Evolutionary conservation across 306 rosid species (phyloP).

Genomic region (Cicer cuneatum): DNA sequence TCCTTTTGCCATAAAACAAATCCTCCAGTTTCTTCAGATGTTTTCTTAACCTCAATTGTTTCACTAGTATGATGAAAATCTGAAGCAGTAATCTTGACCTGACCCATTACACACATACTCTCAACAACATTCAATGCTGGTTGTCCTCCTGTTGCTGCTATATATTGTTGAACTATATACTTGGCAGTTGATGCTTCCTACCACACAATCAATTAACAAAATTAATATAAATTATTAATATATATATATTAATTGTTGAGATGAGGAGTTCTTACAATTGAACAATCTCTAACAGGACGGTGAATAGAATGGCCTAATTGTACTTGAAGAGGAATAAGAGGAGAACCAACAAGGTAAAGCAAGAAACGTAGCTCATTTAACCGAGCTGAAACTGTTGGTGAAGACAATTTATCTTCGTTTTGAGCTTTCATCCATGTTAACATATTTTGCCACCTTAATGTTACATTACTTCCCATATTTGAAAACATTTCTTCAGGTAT

Average conservation of each 20-base stretch:
- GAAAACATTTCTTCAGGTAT: conserved; percentile 94
- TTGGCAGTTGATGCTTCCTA: conserved; percentile 97
- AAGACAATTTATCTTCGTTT: conserved; percentile 68
- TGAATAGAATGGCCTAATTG: conserved; percentile 77
- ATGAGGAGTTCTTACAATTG: conserved; percentile 91
- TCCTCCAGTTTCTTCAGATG: conserved; percentile 70
- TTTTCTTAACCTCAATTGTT: conserved; percentile 66
- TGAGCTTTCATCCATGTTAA: conserved; percentile 90
- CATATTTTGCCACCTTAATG: conserved; percentile 81
- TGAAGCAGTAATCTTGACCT: conserved; percentile 73
- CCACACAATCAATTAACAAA: too few species aligned
- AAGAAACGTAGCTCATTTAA: conserved; percentile 81
- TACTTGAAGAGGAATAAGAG: conserved; percentile 93
- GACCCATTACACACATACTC: conserved; percentile 89
- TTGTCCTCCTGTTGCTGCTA: conserved; percentile 94
- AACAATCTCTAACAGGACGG: conserved; percentile 83
- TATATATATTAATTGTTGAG: too few species aligned
- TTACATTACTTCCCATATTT: conserved; percentile 74
- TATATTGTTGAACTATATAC: conserved; percentile 89
- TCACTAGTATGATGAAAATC: conserved; percentile 71
- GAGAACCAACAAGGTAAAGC: conserved; percentile 95
- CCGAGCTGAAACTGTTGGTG: conserved; percentile 69
- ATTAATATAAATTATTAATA: too few species aligned
- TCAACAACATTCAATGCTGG: conserved; percentile 75
- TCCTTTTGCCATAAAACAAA: conserved; percentile 92